phyloP scores from a whole-genome alignment of 495 filamentous ascomycete genomes.

The Hypoxylon cercidicola region DNA sequence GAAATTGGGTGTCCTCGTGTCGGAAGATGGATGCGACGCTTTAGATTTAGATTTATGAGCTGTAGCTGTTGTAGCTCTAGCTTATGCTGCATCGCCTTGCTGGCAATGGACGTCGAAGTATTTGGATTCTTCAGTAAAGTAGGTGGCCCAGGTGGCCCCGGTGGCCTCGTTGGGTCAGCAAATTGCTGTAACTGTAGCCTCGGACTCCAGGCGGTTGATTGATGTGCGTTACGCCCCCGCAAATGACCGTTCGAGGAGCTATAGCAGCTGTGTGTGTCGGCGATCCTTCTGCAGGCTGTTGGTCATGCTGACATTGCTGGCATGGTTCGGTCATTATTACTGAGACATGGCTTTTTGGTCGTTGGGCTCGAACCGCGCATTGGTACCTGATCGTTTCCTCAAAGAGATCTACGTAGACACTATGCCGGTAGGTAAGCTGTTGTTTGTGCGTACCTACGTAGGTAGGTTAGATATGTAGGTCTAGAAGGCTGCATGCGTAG shows the following conservation, averaged over 20 bases:
- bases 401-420: slow-evolving; percentile 26
- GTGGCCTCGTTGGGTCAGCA: slow-evolving; percentile 20
- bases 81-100: slow-evolving; percentile 16
- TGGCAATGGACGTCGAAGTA: slow-evolving; percentile 17
- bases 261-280: slow-evolving; percentile 41
- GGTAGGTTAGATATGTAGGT: slow-evolving; percentile 34
- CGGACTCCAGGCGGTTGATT: slow-evolving; percentile 12
- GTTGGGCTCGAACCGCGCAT: slow-evolving; percentile 49
- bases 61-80: slow-evolving; percentile 19
- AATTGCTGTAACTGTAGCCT: background rate
- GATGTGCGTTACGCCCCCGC: slow-evolving; percentile 32
- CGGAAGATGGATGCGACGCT: slow-evolving; percentile 34
- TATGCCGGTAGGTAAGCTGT: slow-evolving; percentile 11
- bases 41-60: slow-evolving; percentile 28
- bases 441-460: slow-evolving; percentile 12
- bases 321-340: slow-evolving; percentile 38
- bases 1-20: slow-evolving; percentile 31
- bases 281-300: slow-evolving; percentile 49
- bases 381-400: slow-evolving; percentile 49
- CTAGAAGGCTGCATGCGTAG: slow-evolving; percentile 24
- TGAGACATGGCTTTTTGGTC: slow-evolving; percentile 44
- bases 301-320: slow-evolving; percentile 46
- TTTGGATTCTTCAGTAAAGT: slow-evolving; percentile 1
- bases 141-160: background rate
- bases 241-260: slow-evolving; percentile 23